Evolutionary conservation across 352 stramenopile genomes (phyloP).

Genomic region (Thraustotheca clavata): DNA sequence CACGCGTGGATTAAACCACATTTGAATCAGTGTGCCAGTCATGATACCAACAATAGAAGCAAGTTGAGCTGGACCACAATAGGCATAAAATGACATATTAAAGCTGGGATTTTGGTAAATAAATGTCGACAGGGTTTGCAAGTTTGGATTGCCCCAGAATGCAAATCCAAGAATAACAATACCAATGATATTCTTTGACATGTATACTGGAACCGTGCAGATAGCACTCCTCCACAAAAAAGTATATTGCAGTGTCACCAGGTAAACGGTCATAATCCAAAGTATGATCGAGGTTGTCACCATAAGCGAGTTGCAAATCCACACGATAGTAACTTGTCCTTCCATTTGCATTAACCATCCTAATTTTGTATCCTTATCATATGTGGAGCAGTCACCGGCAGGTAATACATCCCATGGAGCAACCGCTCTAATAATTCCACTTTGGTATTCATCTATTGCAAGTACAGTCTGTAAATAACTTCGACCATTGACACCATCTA

Average conservation of each 20-base stretch:
- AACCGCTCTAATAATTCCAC: slow-evolving; percentile 22
- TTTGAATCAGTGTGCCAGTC: slow-evolving; percentile 24
- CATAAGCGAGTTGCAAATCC: slow-evolving; percentile 17
- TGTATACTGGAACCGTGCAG: slow-evolving; percentile 22
- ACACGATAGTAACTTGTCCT: slow-evolving; percentile 21
- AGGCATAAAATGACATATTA: not conserved
- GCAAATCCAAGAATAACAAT: slow-evolving; percentile 18
- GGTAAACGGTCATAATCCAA: slow-evolving; percentile 21
- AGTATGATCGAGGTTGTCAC: slow-evolving; percentile 24
- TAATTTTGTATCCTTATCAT: slow-evolving; percentile 16
- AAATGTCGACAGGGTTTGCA: slow-evolving; percentile 24
- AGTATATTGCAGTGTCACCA: slow-evolving; percentile 19
- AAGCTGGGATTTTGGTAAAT: slow-evolving; percentile 21
- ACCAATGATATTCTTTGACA: slow-evolving; percentile 23
- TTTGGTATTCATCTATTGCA: slow-evolving; percentile 25
- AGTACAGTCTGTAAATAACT: slow-evolving; percentile 10
- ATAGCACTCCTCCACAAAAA: slow-evolving; percentile 20
- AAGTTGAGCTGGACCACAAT: slow-evolving; percentile 20
- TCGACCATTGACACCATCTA: slow-evolving; percentile 4
- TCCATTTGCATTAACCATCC: slow-evolving; percentile 23
- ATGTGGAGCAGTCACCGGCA: slow-evolving; percentile 14
- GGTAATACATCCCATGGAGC: slow-evolving; percentile 22
- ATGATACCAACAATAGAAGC: slow-evolving; percentile 24
- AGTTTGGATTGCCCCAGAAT: slow-evolving; percentile 22
- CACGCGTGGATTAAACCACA: slow-evolving; percentile 21